phyloP scores from a whole-genome alignment of 306 rosid genomes.

The Abrus precatorius region DNA sequence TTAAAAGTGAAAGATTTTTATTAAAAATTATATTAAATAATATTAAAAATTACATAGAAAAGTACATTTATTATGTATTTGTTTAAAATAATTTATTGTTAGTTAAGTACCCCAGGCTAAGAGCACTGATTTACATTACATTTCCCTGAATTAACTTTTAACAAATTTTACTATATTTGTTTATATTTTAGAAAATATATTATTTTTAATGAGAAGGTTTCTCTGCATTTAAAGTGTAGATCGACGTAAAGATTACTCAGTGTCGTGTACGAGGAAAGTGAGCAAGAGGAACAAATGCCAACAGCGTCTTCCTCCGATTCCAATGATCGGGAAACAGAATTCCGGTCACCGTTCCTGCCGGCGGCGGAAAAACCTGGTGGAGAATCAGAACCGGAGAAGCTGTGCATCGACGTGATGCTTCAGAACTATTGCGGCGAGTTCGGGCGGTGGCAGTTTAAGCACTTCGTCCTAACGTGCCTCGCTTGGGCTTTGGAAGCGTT shows the following conservation, averaged over 20 bases:
- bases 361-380: background rate
- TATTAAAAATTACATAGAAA: too few species aligned
- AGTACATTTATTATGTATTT: too few species aligned
- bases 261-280: background rate
- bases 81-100: too few species aligned
- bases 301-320: background rate
- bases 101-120: too few species aligned
- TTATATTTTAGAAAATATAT: too few species aligned
- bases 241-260: background rate
- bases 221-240: background rate
- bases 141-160: too few species aligned
- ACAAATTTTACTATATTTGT: too few species aligned
- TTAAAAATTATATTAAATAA: too few species aligned
- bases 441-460: conserved; percentile 82
- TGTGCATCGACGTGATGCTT: conserved; percentile 84
- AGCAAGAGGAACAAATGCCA: conserved; percentile 36
- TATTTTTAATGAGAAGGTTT: background rate
- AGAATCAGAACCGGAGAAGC: conserved; percentile 40
- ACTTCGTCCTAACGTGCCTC: conserved; percentile 80
- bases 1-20: too few species aligned
- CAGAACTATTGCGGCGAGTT: conserved; percentile 82
- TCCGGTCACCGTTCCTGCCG: conserved; percentile 54
- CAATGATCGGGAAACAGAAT: conserved; percentile 3
- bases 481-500: conserved; percentile 96
- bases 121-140: too few species aligned